phyloP scores from a whole-genome alignment of 352 stramenopile species.

The Phytophthora europaea region DNA sequence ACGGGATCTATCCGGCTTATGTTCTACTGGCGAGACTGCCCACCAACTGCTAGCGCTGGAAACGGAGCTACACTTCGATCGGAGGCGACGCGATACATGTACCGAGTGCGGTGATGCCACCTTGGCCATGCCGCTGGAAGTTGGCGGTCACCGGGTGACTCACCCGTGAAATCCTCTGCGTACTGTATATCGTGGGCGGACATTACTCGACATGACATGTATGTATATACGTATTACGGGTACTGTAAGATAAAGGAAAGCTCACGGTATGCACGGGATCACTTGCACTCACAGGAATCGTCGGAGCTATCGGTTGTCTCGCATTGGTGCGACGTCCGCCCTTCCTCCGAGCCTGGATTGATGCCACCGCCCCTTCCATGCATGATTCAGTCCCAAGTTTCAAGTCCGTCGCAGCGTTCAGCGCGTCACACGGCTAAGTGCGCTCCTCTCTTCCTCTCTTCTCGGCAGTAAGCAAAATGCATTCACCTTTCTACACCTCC shows the following conservation, averaged over 20 bases:
- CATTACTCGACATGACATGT: background rate
- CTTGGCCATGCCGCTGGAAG: no score
- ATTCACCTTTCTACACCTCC: conserved; percentile 12
- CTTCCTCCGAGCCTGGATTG: background rate
- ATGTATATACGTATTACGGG: no score
- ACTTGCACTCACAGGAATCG: background rate
- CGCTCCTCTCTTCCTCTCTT: background rate
- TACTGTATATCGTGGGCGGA: background rate
- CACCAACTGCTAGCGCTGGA: background rate
- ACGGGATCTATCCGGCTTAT: background rate
- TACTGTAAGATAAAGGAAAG: no score
- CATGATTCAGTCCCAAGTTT: background rate
- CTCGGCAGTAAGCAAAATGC: conserved; percentile 13
- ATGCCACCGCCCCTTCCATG: conserved; percentile 26
- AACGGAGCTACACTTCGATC: background rate
- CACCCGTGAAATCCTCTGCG: background rate
- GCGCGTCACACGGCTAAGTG: conserved; percentile 36
- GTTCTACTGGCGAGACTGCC: background rate
- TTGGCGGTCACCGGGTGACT: no score
- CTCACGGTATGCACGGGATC: background rate
- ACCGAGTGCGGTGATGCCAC: no score
- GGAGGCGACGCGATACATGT: no score
- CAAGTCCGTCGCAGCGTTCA: conserved; percentile 22
- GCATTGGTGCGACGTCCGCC: background rate
- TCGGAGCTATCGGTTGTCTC: background rate